Evolutionary conservation across 352 stramenopile species (phyloP).

Genomic region (Pythium rishiriense): DNA sequence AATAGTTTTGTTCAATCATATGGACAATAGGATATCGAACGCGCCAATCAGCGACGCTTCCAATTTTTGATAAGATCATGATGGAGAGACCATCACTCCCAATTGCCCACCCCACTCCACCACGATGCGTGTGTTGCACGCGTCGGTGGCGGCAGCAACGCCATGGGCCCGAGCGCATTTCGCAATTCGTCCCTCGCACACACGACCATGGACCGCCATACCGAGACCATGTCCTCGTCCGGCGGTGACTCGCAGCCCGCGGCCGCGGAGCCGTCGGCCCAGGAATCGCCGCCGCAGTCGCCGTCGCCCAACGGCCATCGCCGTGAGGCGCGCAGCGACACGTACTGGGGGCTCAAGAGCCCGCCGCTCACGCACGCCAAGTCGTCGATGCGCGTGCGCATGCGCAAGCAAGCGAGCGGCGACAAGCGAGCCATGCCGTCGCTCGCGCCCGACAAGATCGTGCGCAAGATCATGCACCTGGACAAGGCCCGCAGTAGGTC

Average conservation of each 20-base stretch:
- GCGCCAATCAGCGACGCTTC: not conserved
- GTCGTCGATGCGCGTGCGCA: conserved; percentile 27
- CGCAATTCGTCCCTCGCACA: not conserved
- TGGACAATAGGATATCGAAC: not conserved
- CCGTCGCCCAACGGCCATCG: not conserved
- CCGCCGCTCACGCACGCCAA: conserved; percentile 6
- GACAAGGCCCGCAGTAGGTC: conserved; percentile 34
- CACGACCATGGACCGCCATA: not conserved
- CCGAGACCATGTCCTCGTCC: conserved; percentile 8
- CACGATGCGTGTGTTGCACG: too few relatives aligned
- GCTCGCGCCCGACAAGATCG: conserved; percentile 11
- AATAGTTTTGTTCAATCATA: conserved; percentile 9
- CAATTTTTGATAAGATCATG: conserved; percentile 5
- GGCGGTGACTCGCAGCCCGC: not conserved
- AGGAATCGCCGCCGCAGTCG: conserved; percentile 1
- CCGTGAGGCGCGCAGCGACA: conserved; percentile 13
- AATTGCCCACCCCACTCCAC: too few relatives aligned
- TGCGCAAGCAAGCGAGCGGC: conserved; percentile 18
- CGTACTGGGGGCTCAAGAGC: conserved; percentile 20
- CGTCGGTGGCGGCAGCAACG: not conserved
- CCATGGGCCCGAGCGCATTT: not conserved
- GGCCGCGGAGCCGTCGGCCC: not conserved
- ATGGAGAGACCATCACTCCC: not conserved
- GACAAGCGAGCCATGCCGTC: not conserved
- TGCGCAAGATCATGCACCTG: conserved; percentile 37